phyloP scores from a whole-genome alignment of 1,284 basidiomycete genomes.

The Hemileia vastatrix region DNA sequence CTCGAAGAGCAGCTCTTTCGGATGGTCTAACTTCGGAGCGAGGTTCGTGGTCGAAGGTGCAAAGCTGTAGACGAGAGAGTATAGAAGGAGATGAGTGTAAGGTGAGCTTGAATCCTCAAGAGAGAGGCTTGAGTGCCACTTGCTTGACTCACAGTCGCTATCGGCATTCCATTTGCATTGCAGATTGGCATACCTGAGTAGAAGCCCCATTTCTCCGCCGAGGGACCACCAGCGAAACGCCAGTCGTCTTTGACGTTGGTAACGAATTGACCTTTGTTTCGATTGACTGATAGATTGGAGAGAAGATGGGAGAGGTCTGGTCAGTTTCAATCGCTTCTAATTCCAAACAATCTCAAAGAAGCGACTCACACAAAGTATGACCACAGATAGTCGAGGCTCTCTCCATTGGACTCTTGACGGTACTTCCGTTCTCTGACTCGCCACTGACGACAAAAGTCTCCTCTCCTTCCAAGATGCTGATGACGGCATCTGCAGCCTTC shows the following conservation, averaged over 20 bases:
- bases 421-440: background rate
- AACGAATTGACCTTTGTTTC: background rate
- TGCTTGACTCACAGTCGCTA: background rate
- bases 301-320: background rate
- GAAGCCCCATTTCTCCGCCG: background rate
- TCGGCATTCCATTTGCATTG: background rate
- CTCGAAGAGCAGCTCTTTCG: background rate
- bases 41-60: background rate
- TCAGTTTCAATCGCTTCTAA: background rate
- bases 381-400: background rate
- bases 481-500: background rate
- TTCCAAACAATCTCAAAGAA: too few species aligned
- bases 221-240: background rate
- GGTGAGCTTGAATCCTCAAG: background rate
- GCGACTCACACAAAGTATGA: background rate
- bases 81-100: background rate
- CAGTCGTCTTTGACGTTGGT: background rate
- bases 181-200: background rate
- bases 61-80: background rate
- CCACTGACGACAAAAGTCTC: background rate
- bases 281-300: background rate
- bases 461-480: background rate
- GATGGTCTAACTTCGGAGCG: background rate
- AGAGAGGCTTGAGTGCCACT: background rate
- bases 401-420: background rate